Evolutionary conservation across 805 yeast genomes (phyloP).

Genomic region (baker's yeast (Saccharomyces cerevisiae)): DNA sequence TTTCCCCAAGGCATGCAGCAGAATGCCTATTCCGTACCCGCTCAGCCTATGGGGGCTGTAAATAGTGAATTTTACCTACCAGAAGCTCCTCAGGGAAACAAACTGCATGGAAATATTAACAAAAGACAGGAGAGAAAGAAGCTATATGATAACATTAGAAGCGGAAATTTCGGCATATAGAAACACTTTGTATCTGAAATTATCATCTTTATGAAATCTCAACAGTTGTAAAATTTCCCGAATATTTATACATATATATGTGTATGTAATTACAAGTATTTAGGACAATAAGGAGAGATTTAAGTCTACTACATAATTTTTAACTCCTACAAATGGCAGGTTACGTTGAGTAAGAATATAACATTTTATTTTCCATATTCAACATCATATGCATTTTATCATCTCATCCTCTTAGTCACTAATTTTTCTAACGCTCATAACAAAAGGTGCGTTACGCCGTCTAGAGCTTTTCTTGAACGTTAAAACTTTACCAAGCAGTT

Average conservation of each 20-base stretch:
- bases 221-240: background rate
- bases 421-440: no score
- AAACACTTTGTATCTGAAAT: background rate
- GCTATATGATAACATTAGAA: constrained; percentile 55
- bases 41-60: background rate
- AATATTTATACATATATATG: background rate
- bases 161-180: constrained; percentile 62
- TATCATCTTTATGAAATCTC: background rate
- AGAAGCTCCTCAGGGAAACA: constrained; percentile 34
- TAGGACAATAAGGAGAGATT: background rate
- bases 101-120: constrained; percentile 34
- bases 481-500: background rate
- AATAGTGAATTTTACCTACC: constrained; percentile 10
- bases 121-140: constrained; percentile 43
- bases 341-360: no score
- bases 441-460: no score
- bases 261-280: background rate
- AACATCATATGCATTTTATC: no score
- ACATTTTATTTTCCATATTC: no score
- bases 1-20: background rate
- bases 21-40: background rate
- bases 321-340: background rate
- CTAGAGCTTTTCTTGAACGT: background rate
- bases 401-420: no score
- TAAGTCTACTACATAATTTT: background rate